These are phyloP conservation scores for Aspergillus sp. DNA, from an alignment of 2,329 filamentous ascomycete species.

Conservation along the genomic window DNA sequence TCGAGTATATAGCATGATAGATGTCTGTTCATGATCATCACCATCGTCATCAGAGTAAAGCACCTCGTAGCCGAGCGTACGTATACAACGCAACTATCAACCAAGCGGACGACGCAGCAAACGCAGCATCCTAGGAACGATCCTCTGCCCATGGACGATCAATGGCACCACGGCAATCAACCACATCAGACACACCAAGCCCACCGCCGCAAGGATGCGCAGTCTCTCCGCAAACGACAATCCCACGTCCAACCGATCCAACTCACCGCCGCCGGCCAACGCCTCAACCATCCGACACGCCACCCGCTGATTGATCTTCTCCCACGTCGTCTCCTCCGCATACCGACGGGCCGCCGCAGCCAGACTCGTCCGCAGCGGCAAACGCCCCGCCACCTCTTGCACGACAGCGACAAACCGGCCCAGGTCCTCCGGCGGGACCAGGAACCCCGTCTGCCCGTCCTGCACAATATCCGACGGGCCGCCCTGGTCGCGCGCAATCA, in stretches of 20 bases:
- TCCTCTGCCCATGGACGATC: constrained; percentile 33
- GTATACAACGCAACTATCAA: too few species aligned
- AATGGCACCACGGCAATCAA: constrained; percentile 37
- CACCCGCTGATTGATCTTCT: constrained; percentile 69
- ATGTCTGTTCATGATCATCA: too few species aligned
- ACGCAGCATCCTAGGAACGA: constrained; percentile 20
- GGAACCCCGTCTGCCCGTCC: constrained; percentile 59
- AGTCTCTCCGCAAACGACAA: constrained; percentile 23
- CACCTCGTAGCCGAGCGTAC: too few species aligned
- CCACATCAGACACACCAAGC: constrained; percentile 36
- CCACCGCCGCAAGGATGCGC: constrained; percentile 28
- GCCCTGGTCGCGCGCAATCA: constrained; percentile 67
- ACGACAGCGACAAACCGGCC: constrained; percentile 58
- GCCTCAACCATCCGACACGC: constrained; percentile 61
- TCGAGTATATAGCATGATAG: not conserved
- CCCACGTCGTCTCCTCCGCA: constrained; percentile 66
- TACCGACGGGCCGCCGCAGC: constrained; percentile 51
- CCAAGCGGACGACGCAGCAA: not conserved
- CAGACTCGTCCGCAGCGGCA: constrained; percentile 47
- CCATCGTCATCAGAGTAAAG: too few species aligned
- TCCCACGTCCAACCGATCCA: not conserved
- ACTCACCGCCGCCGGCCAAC: constrained; percentile 21
- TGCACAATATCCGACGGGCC: constrained; percentile 67
- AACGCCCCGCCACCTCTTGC: constrained; percentile 49
- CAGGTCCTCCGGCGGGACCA: constrained; percentile 60